phyloP scores from a whole-genome alignment of 371 early-diverging fungal species.

The Saksenaea vasiformis region DNA sequence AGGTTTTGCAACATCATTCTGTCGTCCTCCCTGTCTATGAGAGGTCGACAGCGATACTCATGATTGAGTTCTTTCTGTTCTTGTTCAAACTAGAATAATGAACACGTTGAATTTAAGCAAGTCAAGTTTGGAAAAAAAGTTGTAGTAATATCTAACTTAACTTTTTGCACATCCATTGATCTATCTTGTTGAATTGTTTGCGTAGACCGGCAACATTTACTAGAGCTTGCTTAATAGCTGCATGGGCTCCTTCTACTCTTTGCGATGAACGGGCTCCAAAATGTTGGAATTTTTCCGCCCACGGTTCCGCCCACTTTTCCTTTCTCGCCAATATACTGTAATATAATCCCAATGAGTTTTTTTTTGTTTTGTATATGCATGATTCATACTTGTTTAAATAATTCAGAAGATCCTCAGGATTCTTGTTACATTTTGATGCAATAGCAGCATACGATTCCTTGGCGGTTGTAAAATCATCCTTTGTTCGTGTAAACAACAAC shows the following conservation, averaged over 20 bases:
- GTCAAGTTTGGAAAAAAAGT: too few relatives aligned
- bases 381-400: too few relatives aligned
- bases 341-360: too few relatives aligned
- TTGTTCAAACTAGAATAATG: background rate
- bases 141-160: too few relatives aligned
- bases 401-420: background rate
- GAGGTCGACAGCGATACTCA: background rate
- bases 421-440: background rate
- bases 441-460: background rate
- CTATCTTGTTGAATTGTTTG: background rate
- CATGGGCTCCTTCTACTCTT: slow-evolving; percentile 8
- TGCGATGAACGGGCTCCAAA: slow-evolving; percentile 13
- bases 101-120: background rate
- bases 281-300: slow-evolving; percentile 3
- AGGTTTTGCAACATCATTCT: background rate
- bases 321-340: slow-evolving; percentile 4
- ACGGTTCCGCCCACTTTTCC: slow-evolving; percentile 4
- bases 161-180: background rate
- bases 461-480: background rate
- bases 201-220: background rate
- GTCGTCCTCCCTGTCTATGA: background rate
- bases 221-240: background rate
- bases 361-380: too few relatives aligned
- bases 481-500: background rate
- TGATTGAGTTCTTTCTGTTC: background rate